Conservation (phyloP, 2,329 filamentous ascomycete species). For the Sphaerostilbella broomeana region DNA sequence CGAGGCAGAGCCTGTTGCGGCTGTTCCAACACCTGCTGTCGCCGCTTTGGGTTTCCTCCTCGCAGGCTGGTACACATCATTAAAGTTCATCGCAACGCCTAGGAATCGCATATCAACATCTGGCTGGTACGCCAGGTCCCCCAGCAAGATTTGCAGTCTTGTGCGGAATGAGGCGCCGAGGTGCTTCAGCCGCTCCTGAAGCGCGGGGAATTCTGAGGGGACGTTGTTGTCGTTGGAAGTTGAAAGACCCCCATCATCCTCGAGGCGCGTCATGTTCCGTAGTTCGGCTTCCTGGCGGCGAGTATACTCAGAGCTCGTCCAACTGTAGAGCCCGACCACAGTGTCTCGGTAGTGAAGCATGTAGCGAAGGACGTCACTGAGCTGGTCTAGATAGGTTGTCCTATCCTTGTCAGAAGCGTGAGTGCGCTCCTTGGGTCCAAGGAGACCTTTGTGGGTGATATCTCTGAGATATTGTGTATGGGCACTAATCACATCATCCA, state of each 20-base stretch:
- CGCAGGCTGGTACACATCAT: constrained; percentile 84
- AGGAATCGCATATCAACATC: constrained; percentile 95
- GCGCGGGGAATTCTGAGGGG: constrained; percentile 59
- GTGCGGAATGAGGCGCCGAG: constrained; percentile 71
- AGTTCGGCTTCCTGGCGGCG: constrained; percentile 79
- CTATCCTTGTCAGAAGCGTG: constrained; percentile 53
- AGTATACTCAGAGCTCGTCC: constrained; percentile 91
- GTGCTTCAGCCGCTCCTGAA: constrained; percentile 66
- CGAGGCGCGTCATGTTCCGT: constrained; percentile 54
- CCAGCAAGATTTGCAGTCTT: constrained; percentile 72
- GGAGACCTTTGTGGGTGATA: constrained; percentile 91
- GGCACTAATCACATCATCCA: constrained; percentile 90
- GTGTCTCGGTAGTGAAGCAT: constrained; percentile 94
- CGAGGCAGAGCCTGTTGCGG: constrained; percentile 18
- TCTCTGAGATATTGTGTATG: constrained; percentile 86
- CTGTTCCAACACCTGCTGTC: constrained; percentile 18
- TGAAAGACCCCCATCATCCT: constrained; percentile 23
- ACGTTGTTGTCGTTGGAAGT: constrained; percentile 55
- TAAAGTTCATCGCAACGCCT: constrained; percentile 98
- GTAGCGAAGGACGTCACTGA: constrained; percentile 84
- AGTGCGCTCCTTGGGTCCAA: constrained; percentile 59
- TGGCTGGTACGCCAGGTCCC: constrained; percentile 86
- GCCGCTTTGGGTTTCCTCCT: constrained; percentile 51
- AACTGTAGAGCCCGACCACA: constrained; percentile 90
- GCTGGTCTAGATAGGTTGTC: constrained; percentile 77